Evolutionary conservation across 2,329 filamentous ascomycete genomes (phyloP), one percentile per base, ranked within the genome.

Genomic region (Leptographium radiaticola): DNA sequence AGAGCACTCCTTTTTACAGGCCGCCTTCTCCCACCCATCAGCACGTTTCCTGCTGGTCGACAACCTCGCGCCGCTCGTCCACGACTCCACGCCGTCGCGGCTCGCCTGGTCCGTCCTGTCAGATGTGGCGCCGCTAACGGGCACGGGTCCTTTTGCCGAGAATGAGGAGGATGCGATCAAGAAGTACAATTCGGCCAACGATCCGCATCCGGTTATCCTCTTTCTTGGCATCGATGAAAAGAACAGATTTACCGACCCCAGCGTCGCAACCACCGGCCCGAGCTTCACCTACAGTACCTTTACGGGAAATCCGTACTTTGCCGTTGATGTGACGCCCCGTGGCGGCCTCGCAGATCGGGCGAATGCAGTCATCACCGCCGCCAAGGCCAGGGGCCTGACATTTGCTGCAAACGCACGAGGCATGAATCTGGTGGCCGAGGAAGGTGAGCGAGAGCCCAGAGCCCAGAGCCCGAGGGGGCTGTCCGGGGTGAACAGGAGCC

Each of bases 221-320:
- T 96, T 97, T 65, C 71, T 97, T 33, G 91, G 91, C 0, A 69
- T 96, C 49, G 82, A 95, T 60, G 89, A 95, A 61, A 68, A 67
- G 60, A 58, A 61, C 38, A 50, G 51, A 20, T 59, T 60, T 20
- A 39, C 55, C 34, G 53, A 73, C 52, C 55, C 63, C 5, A 69
- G 53, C 7, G 45, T 53, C 52, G 56, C 63, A 4, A 69, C 56
- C 7, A 51, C 56, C 9, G 36, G 13, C 57, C 49, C 15, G 58
- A 66, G 46, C 0, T 77, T 86, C 51, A 64, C 74, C 56, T 85
- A 84, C 63, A 82, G 81, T 56, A 80, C 81, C 49, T 94, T 95
- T 65, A 78, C 74, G 38, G 93, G 91, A 4, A 76, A 77, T 49
- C 90, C 93, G 1, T 94, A 83, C 70, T 98, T 97, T 65, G 91